phyloP scores from a whole-genome alignment of 176 grass and related monocot species.

The Aechmea fasciata region DNA sequence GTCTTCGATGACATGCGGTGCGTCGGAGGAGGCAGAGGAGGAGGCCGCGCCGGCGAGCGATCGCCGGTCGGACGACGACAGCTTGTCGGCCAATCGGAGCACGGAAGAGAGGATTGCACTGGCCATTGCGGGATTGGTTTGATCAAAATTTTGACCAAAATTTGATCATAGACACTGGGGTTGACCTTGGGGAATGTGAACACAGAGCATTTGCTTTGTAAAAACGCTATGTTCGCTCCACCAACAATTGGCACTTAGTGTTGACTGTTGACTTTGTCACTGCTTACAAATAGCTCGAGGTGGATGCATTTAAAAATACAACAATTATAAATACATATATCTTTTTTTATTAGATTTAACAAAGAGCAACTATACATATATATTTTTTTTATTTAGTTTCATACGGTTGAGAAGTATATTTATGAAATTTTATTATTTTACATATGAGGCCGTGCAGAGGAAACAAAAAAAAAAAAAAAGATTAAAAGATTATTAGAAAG shows the following conservation, averaged over 20 bases:
- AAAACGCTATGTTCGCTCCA: neutral
- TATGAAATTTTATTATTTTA: too few species aligned
- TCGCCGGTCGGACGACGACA: neutral
- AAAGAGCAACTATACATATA: too few species aligned
- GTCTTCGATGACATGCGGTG: neutral
- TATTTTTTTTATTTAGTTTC: too few species aligned
- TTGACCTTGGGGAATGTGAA: neutral
- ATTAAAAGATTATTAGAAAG: too few species aligned
- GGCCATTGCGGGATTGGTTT: neutral
- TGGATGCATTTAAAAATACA: too few species aligned
- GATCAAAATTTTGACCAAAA: neutral
- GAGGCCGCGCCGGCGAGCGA: neutral
- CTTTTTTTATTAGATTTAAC: too few species aligned
- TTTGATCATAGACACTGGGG: neutral
- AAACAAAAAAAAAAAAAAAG: too few species aligned
- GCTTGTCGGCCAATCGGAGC: neutral
- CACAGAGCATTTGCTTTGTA: neutral
- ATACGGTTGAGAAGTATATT: too few species aligned
- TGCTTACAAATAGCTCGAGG: too few species aligned
- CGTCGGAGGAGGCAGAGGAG: neutral
- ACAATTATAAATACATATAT: too few species aligned
- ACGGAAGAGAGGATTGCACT: conserved; percentile 3
- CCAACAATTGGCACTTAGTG: neutral
- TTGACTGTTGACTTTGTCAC: too few species aligned
- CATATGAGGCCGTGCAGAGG: too few species aligned